Evolutionary conservation across 495 filamentous ascomycete genomes (phyloP).

Genomic region (Neurospora sp.): DNA sequence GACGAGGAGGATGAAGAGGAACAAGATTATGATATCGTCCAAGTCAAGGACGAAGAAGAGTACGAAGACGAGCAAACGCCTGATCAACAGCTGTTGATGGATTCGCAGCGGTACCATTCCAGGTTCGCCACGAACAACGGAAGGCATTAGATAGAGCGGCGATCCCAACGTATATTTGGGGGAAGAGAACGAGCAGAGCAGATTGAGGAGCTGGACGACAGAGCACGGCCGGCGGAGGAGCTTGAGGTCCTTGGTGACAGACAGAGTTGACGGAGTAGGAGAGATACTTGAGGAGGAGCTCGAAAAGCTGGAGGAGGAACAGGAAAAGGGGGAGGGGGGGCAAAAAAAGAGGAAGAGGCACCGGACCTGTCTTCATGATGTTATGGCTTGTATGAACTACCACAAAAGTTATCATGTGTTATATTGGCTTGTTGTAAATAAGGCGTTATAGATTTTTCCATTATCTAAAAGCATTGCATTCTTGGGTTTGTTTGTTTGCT

Average conservation of each 20-base stretch:
- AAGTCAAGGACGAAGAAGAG: conserved; percentile 2
- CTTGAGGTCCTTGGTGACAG: background rate
- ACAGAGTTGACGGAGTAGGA: no score
- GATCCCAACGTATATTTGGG: background rate
- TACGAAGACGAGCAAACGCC: background rate
- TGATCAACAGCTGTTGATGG: background rate
- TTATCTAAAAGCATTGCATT: no score
- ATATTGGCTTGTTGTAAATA: background rate
- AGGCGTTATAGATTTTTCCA: background rate
- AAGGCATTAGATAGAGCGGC: background rate
- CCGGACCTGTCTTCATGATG: background rate
- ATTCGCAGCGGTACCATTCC: background rate
- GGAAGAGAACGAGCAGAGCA: background rate
- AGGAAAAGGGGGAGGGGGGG: no score
- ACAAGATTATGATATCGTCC: background rate
- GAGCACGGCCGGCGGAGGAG: background rate
- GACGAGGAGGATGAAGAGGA: background rate
- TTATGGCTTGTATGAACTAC: background rate
- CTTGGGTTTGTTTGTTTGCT: no score
- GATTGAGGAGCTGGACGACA: background rate
- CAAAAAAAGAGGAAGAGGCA: background rate
- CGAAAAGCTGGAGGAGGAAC: no score
- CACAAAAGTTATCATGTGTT: background rate
- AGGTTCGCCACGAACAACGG: background rate
- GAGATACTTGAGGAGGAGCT: no score